phyloP scores from a whole-genome alignment of 768 basidiomycete genomes.

The Exsudoporus frostii region DNA sequence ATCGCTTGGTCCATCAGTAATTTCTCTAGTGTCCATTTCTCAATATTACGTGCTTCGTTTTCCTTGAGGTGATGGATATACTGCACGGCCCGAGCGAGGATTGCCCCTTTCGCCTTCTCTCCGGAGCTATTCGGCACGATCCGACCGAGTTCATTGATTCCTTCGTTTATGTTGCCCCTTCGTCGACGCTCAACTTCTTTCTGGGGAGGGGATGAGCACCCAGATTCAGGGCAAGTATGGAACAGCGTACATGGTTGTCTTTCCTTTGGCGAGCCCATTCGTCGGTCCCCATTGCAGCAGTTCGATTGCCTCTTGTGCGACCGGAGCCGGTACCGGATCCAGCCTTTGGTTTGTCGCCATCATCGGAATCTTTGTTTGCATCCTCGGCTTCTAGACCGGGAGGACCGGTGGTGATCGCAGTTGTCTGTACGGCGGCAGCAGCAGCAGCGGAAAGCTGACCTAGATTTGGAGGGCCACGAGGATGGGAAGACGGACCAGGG shows the following conservation, averaged over 20 bases:
- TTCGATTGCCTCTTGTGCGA: slow-evolving; percentile 50
- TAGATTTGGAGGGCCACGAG: slow-evolving; percentile 62
- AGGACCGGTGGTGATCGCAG: slow-evolving; percentile 15
- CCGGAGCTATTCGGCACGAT: slow-evolving; percentile 87
- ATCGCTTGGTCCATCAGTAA: slow-evolving; percentile 89
- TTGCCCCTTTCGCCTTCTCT: slow-evolving; percentile 87
- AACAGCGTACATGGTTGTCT: slow-evolving; percentile 70
- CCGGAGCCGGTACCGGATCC: slow-evolving; percentile 33
- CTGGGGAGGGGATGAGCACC: slow-evolving; percentile 40
- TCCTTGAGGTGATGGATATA: slow-evolving; percentile 92
- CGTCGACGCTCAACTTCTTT: slow-evolving; percentile 98
- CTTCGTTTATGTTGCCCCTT: slow-evolving; percentile 93
- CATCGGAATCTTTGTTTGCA: slow-evolving; percentile 26
- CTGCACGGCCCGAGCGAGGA: slow-evolving; percentile 82
- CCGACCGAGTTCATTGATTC: slow-evolving; percentile 86
- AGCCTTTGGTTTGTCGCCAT: slow-evolving; percentile 22
- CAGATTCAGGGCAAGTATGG: not conserved
- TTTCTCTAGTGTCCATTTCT: slow-evolving; percentile 93
- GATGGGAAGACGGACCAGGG: slow-evolving; percentile 71
- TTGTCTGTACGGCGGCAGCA: slow-evolving; percentile 45
- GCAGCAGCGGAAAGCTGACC: slow-evolving; percentile 51
- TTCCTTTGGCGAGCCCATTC: slow-evolving; percentile 81
- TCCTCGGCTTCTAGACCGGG: slow-evolving; percentile 22
- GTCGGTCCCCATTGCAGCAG: slow-evolving; percentile 64
- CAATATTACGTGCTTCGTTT: slow-evolving; percentile 86